Conservation (phyloP, 331 rosid species). For the Arachis monticola region DNA sequence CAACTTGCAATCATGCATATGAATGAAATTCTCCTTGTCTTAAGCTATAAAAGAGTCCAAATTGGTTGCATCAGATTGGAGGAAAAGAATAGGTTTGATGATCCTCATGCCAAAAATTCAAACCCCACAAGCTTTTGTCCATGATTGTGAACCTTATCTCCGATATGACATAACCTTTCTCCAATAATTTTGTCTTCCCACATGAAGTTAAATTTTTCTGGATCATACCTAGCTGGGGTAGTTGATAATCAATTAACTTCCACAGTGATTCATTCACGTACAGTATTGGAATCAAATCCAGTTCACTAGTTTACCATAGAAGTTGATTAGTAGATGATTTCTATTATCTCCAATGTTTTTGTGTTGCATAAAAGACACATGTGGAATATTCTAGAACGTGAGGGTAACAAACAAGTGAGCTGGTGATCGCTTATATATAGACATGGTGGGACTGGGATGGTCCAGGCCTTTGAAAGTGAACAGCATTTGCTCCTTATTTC, state of each 20-base stretch:
- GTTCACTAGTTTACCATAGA: background rate
- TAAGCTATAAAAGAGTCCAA: constrained; percentile 61
- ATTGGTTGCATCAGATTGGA: constrained; percentile 39
- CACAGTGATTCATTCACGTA: background rate
- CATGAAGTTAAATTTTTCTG: background rate
- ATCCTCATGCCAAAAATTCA: constrained; percentile 29
- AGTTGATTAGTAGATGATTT: background rate
- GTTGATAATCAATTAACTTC: background rate
- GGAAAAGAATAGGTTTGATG: background rate
- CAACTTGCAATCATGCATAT: constrained; percentile 58
- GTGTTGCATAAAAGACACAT: background rate
- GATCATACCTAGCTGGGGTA: background rate
- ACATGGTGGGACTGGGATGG: constrained; percentile 35
- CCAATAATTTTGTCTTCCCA: background rate
- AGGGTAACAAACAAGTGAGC: constrained; percentile 10
- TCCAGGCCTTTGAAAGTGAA: constrained; percentile 18
- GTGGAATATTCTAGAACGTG: constrained; percentile 15
- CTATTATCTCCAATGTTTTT: background rate
- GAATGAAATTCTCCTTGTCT: constrained; percentile 52
- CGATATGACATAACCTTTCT: constrained; percentile 7
- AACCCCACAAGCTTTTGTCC: constrained; percentile 40
- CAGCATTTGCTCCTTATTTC: constrained; percentile 18
- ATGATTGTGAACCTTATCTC: constrained; percentile 34
- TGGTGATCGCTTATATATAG: constrained; percentile 28
- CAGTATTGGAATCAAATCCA: constrained; percentile 2